Base-by-base conservation (phyloP, 2,329 filamentous ascomycete genomes). In the Magnaporthales sp. region DNA sequence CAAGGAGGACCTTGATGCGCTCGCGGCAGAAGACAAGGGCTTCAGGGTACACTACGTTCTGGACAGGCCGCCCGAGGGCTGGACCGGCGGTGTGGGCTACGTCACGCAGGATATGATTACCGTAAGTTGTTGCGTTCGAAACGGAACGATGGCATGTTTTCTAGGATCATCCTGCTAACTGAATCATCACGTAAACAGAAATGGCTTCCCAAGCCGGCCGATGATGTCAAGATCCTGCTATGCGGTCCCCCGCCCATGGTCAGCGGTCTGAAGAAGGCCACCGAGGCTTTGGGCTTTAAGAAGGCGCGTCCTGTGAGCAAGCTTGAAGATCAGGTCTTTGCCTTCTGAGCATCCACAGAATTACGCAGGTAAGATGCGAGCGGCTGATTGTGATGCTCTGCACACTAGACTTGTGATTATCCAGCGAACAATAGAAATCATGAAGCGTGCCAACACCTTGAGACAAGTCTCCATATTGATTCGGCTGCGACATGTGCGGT, bases 191-290 rank as follows among this genome's bases (percentile, higher is more conserved):
- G 32, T 38, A 46, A 31, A 24, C 71, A 92, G 89, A 86, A 91
- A 84, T 89, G 84, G 78, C 86, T 98, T 66, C 93, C 95, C 67
- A 88, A 91, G 75, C 88, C 95, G 24, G 91, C 92, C 67, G 81
- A 84, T 67, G 93, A 98, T 74, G 89, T 96, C 81, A 98, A 98
- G 87, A 86, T 99, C 72, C 85, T 98, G 68, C 85, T 98, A 71
- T 99, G 95, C 76, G 95, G 95, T 66, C 95, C 95, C 67, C 95
- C 95, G 67, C 95, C 95, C 64, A 99, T 99, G 95, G 86, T 98
- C 70, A 91, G 90, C 74, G 94, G 93, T 65, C 90, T 98, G 83
- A 99, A 99, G 91, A 98, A 98, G 86, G 87, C 92, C 7, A 90
- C 93, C 64, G 92, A 96, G 80, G 85, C 87, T 70, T 85, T 98